phyloP scores from a whole-genome alignment of 371 early-diverging fungal species.

The Lichtheimia ramosa region DNA sequence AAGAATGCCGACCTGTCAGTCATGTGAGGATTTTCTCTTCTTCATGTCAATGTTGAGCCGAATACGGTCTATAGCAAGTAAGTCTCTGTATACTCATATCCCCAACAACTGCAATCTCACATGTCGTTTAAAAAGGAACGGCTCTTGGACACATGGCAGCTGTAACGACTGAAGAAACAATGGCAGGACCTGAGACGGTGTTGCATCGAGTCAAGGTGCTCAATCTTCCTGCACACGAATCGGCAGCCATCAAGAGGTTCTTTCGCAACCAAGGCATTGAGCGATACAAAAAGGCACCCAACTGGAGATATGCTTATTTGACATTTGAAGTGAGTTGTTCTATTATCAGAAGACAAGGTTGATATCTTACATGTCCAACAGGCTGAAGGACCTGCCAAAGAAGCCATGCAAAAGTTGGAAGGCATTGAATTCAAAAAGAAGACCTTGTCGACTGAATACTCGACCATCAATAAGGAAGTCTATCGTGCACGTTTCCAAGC shows the following conservation, averaged over 20 bases:
- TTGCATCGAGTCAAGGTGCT: slow-evolving; percentile 36
- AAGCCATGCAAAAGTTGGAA: slow-evolving; percentile 35
- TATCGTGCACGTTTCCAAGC: slow-evolving; percentile 29
- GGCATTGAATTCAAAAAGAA: slow-evolving; percentile 37
- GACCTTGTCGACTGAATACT: slow-evolving; percentile 29
- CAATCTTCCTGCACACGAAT: slow-evolving; percentile 33
- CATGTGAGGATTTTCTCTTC: too few relatives aligned
- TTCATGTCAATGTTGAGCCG: too few relatives aligned
- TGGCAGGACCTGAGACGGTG: background rate
- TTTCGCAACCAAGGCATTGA: slow-evolving; percentile 27
- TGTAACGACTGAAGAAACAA: background rate
- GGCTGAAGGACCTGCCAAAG: slow-evolving; percentile 46
- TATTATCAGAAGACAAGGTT: background rate
- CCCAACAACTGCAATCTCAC: too few relatives aligned
- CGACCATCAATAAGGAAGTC: slow-evolving; percentile 18
- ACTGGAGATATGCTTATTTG: slow-evolving; percentile 41
- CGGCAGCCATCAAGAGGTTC: slow-evolving; percentile 23
- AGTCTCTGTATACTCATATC: too few relatives aligned
- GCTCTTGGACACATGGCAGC: background rate
- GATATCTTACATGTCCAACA: background rate
- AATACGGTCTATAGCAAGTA: too few relatives aligned
- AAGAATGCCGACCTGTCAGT: too few relatives aligned
- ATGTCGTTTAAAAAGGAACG: too few relatives aligned
- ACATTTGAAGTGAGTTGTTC: slow-evolving; percentile 40
- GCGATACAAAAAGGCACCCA: slow-evolving; percentile 49